A percentile compares a stretch with the other conserved stretches of the same genome.
Conservation (phyloP, 208 protist genomes). For the Leishmania arabica region DNA sequence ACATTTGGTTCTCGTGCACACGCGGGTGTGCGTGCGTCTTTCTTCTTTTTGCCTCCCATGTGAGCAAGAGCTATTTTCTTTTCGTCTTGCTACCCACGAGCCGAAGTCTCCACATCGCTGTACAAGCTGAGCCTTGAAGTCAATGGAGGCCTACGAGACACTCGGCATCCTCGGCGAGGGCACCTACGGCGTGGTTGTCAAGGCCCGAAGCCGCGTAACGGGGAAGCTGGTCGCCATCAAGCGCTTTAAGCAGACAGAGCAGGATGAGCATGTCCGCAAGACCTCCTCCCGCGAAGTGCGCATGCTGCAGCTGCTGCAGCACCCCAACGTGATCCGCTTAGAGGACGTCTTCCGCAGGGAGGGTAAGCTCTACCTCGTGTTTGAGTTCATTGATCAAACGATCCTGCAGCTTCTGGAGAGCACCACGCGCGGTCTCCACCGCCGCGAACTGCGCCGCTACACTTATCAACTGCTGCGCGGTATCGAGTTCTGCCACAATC, state of each 20-base stretch:
- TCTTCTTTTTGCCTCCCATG: neutral
- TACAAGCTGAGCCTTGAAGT: neutral
- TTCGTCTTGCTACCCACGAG: neutral
- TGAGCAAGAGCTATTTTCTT: neutral
- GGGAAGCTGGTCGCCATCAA: constrained; percentile 96
- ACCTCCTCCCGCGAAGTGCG: constrained; percentile 93
- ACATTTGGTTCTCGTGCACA: neutral
- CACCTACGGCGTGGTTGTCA: constrained; percentile 95
- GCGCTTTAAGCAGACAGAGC: constrained; percentile 96
- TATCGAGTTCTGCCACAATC: constrained; percentile 93
- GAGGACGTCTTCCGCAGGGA: constrained; percentile 93
- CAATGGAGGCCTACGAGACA: constrained; percentile 93
- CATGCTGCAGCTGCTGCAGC: constrained; percentile 93
- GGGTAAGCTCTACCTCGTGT: constrained; percentile 95
- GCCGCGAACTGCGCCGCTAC: constrained; percentile 77
- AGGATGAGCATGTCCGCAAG: constrained; percentile 94
- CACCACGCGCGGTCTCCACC: constrained; percentile 67
- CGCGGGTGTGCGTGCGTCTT: constrained; percentile 5
- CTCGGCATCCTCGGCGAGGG: constrained; percentile 93
- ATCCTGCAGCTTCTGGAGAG: constrained; percentile 93
- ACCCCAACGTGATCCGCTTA: constrained; percentile 95
- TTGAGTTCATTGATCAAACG: constrained; percentile 94
- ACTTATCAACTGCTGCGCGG: constrained; percentile 94
- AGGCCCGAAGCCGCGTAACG: constrained; percentile 92
- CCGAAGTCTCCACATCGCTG: neutral